Evolutionary conservation across 768 basidiomycete genomes (phyloP).

Genomic region (Agrocybe praecox): DNA sequence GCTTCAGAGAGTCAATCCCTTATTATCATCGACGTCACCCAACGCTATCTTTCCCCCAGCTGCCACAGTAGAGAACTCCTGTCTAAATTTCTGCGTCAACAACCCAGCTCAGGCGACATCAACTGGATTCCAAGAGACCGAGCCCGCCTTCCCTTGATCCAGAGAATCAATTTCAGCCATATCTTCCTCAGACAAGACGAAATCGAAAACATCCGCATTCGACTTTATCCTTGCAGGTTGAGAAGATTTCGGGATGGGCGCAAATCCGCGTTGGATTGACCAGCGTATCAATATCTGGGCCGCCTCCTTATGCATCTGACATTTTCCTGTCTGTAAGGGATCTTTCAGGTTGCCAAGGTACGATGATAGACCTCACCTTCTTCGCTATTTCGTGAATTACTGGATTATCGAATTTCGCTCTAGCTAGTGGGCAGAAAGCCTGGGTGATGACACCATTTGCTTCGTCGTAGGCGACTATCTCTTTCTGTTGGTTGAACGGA

Average conservation of each 20-base stretch:
- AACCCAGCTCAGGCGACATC: conserved; percentile 39
- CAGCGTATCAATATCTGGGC: not conserved
- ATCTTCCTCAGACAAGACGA: conserved; percentile 65
- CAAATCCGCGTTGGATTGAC: conserved; percentile 39
- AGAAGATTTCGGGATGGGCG: conserved; percentile 80
- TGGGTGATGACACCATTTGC: conserved; percentile 62
- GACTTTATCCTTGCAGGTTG: conserved; percentile 67
- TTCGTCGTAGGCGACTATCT: conserved; percentile 76
- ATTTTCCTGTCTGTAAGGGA: not conserved
- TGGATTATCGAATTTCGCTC: conserved; percentile 57
- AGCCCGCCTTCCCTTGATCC: conserved; percentile 70
- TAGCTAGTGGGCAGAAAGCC: conserved; percentile 78
- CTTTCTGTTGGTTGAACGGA: conserved; percentile 78
- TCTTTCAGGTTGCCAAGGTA: not conserved
- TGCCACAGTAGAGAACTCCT: too few species aligned
- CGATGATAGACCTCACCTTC: conserved; percentile 40
- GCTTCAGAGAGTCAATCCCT: too few species aligned
- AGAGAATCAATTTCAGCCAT: conserved; percentile 67
- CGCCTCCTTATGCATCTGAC: not conserved
- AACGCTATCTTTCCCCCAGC: too few species aligned
- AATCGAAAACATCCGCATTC: conserved; percentile 76
- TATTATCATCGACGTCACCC: too few species aligned
- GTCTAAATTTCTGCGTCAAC: not conserved
- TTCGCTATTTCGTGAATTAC: conserved; percentile 55
- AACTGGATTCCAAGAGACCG: conserved; percentile 83